phyloP scores from a whole-genome alignment of 148 eudicot genomes.

The Pharnaceum exiguum region DNA sequence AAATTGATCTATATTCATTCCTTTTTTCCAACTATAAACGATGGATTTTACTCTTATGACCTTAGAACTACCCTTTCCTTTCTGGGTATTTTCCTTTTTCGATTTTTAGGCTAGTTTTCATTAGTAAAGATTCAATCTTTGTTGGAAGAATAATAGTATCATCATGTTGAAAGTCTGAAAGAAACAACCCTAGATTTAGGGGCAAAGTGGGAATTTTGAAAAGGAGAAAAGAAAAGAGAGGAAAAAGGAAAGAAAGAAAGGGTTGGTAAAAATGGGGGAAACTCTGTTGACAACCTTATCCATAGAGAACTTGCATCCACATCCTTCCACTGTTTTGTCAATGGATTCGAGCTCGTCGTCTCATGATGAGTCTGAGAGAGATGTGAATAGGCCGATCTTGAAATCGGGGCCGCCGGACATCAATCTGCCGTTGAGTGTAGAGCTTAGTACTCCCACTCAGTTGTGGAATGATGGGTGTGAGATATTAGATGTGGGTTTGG shows the following conservation, averaged over 20 bases:
- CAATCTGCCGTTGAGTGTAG: slow-evolving; percentile 55
- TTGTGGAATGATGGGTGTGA: slow-evolving; percentile 61
- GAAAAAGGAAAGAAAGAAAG: neutral
- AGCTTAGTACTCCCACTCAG: slow-evolving; percentile 48
- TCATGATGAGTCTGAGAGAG: slow-evolving; percentile 64
- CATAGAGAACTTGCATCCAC: slow-evolving; percentile 57
- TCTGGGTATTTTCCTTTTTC: slow-evolving; percentile 6
- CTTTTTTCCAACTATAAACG: slow-evolving; percentile 32
- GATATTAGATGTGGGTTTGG: slow-evolving; percentile 56
- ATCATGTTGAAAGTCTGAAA: neutral
- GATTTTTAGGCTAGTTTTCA: slow-evolving; percentile 7
- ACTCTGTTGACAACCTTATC: slow-evolving; percentile 53
- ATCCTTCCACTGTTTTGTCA: slow-evolving; percentile 53
- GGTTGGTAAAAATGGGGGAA: slow-evolving; percentile 48
- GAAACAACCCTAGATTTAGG: slow-evolving; percentile 28
- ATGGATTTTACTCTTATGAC: slow-evolving; percentile 16
- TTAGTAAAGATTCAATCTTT: neutral
- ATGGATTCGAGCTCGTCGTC: slow-evolving; percentile 67
- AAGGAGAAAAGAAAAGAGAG: neutral
- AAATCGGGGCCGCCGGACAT: slow-evolving; percentile 58
- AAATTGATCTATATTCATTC: slow-evolving; percentile 27
- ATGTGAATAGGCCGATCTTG: slow-evolving; percentile 37
- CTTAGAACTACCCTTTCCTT: neutral
- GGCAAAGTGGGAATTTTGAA: neutral
- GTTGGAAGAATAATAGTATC: too few species aligned